Conservation (phyloP, 352 stramenopile species). For the Saprolegnia parasitica region DNA sequence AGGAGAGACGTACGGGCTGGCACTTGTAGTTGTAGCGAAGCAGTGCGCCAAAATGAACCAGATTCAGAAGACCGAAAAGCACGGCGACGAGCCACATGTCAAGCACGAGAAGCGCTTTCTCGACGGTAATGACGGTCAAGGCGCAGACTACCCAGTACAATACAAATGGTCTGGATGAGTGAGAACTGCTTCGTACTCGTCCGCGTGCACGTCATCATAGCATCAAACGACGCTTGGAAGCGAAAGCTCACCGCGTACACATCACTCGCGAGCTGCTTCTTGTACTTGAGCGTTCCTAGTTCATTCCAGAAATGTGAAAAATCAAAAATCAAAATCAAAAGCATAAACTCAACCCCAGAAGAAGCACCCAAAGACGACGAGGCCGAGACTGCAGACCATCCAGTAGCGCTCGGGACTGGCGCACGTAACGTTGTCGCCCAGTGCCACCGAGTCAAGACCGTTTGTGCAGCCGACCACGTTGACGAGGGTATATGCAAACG, state of each 20-base stretch:
- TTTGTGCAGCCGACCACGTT: conserved; percentile 12
- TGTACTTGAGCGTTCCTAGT: conserved; percentile 28
- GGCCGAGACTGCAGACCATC: neutral
- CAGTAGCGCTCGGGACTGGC: conserved; percentile 8
- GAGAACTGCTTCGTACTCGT: too few relatives aligned
- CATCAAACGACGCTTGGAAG: conserved; percentile 22
- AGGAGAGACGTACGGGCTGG: too few relatives aligned
- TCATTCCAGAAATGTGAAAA: neutral
- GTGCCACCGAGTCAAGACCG: neutral
- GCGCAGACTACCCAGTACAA: conserved; percentile 16
- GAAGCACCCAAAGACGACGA: neutral
- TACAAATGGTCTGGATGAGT: too few relatives aligned
- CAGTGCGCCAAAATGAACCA: conserved; percentile 15
- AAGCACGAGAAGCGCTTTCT: conserved; percentile 9
- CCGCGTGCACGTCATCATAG: conserved; percentile 11
- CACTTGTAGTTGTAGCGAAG: conserved; percentile 20
- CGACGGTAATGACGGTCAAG: conserved; percentile 13
- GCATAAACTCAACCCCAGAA: conserved; percentile 25
- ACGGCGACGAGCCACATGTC: neutral
- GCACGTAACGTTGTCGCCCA: neutral
- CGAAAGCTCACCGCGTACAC: conserved; percentile 21
- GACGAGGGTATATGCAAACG: conserved; percentile 4
- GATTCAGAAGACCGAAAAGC: neutral
- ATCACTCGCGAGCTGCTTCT: conserved; percentile 16
- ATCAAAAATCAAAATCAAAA: too few relatives aligned